Evolutionary conservation across 192 early-diverging fungal genomes (phyloP).

Genomic region (Linnemannia schmuckeri): DNA sequence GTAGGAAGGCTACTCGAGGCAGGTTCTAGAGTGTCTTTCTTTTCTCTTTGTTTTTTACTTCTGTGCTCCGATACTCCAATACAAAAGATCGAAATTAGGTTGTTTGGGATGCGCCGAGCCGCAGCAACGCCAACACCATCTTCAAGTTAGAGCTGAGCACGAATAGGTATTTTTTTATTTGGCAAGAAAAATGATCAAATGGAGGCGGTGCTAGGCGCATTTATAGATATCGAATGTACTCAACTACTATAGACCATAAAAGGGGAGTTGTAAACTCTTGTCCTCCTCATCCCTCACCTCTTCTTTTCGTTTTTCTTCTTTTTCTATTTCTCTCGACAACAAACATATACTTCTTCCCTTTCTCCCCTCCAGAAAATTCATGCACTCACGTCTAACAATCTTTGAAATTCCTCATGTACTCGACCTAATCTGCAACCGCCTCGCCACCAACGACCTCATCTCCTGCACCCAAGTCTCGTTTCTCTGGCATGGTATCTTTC

Average conservation of each 20-base stretch:
- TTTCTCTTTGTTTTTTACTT: neutral
- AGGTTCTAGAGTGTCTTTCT: neutral
- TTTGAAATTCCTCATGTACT: neutral
- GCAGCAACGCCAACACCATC: no score
- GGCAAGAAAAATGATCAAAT: no score
- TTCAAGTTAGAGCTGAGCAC: no score
- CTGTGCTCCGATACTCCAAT: neutral
- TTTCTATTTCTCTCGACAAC: neutral
- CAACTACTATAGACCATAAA: neutral
- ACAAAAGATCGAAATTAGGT: neutral
- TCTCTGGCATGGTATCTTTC: no score
- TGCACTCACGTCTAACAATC: neutral
- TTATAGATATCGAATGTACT: neutral
- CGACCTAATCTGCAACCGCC: neutral
- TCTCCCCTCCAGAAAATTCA: neutral
- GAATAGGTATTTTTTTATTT: no score
- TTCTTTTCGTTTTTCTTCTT: neutral
- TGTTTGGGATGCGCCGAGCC: no score
- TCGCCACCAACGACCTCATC: neutral
- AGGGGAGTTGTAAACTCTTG: neutral
- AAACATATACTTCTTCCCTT: neutral
- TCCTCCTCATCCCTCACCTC: neutral
- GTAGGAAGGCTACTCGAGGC: constrained; percentile 1
- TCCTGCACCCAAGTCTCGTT: neutral
- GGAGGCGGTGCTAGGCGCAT: no score